Percentiles rank a stretch among this genome's conserved stretches.
phyloP scores from a whole-genome alignment of 306 rosid genomes.

The Abrus precatorius region DNA sequence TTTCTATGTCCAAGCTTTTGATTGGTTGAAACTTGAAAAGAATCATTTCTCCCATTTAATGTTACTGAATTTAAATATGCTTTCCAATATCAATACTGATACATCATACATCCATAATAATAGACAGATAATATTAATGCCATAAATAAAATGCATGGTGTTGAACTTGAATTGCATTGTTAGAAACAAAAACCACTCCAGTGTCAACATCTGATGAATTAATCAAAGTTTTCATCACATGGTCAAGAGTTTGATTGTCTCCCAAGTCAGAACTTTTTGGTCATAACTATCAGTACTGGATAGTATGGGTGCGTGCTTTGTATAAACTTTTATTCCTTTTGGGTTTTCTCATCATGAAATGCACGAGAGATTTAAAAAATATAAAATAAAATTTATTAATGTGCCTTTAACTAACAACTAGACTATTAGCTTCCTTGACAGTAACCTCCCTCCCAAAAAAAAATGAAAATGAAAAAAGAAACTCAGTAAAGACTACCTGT shows the following conservation, averaged over 20 bases:
- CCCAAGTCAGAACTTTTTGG: background rate
- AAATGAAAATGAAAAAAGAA: too few relatives aligned
- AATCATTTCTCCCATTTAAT: background rate
- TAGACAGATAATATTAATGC: background rate
- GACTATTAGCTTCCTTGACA: conserved; percentile 14
- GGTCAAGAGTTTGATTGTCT: background rate
- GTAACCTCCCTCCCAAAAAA: too few relatives aligned
- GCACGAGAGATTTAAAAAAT: background rate
- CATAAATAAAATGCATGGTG: background rate
- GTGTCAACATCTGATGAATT: too few relatives aligned
- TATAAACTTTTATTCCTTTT: background rate
- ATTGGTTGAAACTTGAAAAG: background rate
- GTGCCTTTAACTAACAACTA: background rate
- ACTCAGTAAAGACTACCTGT: conserved; percentile 39
- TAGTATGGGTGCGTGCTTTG: background rate
- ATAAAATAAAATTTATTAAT: background rate
- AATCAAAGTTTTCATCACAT: too few relatives aligned
- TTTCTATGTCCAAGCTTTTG: background rate
- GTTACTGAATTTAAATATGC: background rate
- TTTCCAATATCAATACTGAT: background rate
- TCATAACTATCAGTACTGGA: background rate
- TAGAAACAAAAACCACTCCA: too few relatives aligned
- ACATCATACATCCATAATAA: background rate
- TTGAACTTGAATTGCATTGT: background rate
- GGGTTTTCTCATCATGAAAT: conserved; percentile 4